A percentile compares a stretch with the other conserved stretches of the same genome.
Conservation (phyloP, 2,329 filamentous ascomycete genomes). For the Fusarium phyllophilum region DNA sequence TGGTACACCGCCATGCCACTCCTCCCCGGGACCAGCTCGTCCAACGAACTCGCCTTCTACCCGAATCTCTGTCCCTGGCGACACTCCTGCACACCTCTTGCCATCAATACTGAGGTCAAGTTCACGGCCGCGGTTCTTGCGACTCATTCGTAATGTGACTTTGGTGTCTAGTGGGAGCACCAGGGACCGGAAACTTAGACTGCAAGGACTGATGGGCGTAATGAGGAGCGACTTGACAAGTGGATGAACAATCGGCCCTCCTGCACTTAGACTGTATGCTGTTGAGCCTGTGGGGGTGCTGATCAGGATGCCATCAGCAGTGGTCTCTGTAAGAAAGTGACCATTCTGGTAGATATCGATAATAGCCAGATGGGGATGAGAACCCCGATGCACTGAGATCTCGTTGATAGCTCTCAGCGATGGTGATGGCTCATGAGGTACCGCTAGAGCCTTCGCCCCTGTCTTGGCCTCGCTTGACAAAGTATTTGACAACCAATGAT, state of each 20-base stretch:
- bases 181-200: constrained; percentile 89
- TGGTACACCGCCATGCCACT: constrained; percentile 84
- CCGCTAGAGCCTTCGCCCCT: constrained; percentile 48
- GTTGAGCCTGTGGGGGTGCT: constrained; percentile 95
- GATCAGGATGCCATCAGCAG: constrained; percentile 94
- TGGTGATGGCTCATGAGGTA: constrained; percentile 51
- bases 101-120: constrained; percentile 85
- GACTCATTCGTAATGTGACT: constrained; percentile 82
- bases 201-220: constrained; percentile 93
- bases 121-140: constrained; percentile 80
- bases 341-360: constrained; percentile 92
- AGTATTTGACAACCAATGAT: constrained; percentile 57
- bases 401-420: constrained; percentile 87
- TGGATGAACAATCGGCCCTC: constrained; percentile 93
- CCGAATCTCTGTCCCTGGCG: constrained; percentile 83
- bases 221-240: constrained; percentile 88
- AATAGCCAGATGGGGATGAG: constrained; percentile 88
- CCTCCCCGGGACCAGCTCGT: constrained; percentile 51
- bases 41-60: constrained; percentile 87
- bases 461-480: constrained; percentile 58
- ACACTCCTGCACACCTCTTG: constrained; percentile 72
- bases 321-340: constrained; percentile 90
- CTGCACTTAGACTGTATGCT: constrained; percentile 92
- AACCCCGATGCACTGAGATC: constrained; percentile 90
- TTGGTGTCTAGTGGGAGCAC: constrained; percentile 88